phyloP scores from a whole-genome alignment of 768 basidiomycete genomes.

The Termitomyces heimii region DNA sequence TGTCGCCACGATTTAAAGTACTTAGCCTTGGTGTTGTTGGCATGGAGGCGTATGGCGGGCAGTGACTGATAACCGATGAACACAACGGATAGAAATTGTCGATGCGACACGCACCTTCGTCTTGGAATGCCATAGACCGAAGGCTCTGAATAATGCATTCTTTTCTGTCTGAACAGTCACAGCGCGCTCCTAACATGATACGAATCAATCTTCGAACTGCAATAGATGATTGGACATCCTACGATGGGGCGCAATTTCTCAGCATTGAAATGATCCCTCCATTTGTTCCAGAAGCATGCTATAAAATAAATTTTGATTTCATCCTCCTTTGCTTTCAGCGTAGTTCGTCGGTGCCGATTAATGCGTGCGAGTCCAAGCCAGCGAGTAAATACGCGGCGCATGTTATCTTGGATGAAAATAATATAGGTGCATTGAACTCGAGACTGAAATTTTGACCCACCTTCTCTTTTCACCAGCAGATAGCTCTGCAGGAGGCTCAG shows the following conservation, averaged over 20 bases:
- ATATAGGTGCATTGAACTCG: neutral
- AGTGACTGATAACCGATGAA: constrained; percentile 43
- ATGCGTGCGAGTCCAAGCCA: constrained; percentile 63
- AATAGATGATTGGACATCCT: constrained; percentile 15
- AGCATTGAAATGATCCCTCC: constrained; percentile 68
- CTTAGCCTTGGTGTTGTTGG: constrained; percentile 50
- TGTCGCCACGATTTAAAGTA: constrained; percentile 64
- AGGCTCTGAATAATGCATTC: constrained; percentile 60
- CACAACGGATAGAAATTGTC: neutral
- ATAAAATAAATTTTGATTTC: constrained; percentile 50
- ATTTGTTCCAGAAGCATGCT: constrained; percentile 67
- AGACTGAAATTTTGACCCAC: constrained; percentile 25
- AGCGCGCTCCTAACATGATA: constrained; percentile 44
- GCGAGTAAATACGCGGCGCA: constrained; percentile 61
- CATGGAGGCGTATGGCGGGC: constrained; percentile 75
- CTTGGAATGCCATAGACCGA: constrained; percentile 68
- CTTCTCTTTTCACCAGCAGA: constrained; percentile 74
- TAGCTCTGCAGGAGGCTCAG: constrained; percentile 82
- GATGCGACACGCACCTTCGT: constrained; percentile 47
- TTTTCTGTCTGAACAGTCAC: constrained; percentile 54
- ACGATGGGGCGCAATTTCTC: constrained; percentile 64
- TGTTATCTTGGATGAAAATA: constrained; percentile 42
- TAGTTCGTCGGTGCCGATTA: constrained; percentile 52
- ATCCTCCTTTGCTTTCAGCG: constrained; percentile 55
- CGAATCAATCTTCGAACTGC: neutral